Evolutionary conservation across 2,329 filamentous ascomycete species (phyloP), one percentile per base, ranked within the genome.

Genomic region (Fusarium algeriense): DNA sequence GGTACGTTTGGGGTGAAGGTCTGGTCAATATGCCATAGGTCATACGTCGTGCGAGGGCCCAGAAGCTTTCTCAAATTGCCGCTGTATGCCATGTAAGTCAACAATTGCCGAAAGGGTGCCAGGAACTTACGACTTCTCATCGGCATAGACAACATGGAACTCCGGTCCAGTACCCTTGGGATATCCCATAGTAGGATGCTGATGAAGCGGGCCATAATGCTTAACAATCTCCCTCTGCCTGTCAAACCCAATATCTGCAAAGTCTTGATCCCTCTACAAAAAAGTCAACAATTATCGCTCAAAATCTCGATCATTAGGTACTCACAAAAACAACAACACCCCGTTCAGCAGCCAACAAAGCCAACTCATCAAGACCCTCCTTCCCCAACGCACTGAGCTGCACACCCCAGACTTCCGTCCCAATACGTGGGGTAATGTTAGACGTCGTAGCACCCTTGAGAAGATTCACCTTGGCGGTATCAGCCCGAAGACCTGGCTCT

Each of bases 11-110:
- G 69, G 0, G 77, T 79, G n/a, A 79, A 78, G 1, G 78, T 78
- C n/a, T 80, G 78, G 41, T 80, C 78, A 0, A 79, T 65, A 17
- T 80, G 78, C 78, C 78, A 80, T 2, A 79, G 73, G 11, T 79
- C 78, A 11, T 78, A 79, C 2, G 71, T 71, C 2, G 76, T 75
- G 3, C 72, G 64, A 15, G 73, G 70, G 0, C 78, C 78, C 1
- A 79, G 65, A 0, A 79, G 76, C 4, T 55, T 76, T 52, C 78
- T 71, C 23, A 79, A 19, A 23, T 76, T 79, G 3, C 76, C 78
- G 1, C 72, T 76, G 4, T 7, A 50, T n/a, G 9, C 7, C 2
- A 2, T 19, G 15, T 52, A 6, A 37, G 13, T 20, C 7, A 23
- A 23, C 1, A 1, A 1, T 1, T 2, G 2, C 8, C 1, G 4